Evolutionary conservation across 495 filamentous ascomycete genomes (phyloP).

Genomic region (Trypethelium eluteriae): DNA sequence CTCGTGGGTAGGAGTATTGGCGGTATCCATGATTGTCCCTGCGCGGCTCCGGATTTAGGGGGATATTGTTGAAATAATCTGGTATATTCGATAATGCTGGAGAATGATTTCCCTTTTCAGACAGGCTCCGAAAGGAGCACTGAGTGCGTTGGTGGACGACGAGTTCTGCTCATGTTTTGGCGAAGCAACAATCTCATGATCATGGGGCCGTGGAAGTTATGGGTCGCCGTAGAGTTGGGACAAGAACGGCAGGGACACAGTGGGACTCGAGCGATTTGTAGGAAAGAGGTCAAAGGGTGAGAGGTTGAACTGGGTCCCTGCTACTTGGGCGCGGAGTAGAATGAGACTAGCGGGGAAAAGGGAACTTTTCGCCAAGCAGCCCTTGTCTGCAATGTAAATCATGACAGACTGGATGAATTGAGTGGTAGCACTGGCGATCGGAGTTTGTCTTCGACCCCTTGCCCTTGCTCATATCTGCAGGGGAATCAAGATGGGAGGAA

Average conservation of each 20-base stretch:
- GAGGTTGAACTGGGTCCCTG: not conserved
- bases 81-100: not conserved
- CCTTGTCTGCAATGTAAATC: not conserved
- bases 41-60: not conserved
- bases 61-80: not conserved
- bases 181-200: not conserved
- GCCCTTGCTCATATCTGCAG: not conserved
- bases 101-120: conserved; percentile 2
- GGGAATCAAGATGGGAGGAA: not conserved
- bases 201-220: no score
- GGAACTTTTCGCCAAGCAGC: not conserved
- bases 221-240: not conserved
- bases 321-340: conserved; percentile 8
- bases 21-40: not conserved
- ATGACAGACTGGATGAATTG: not conserved
- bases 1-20: not conserved
- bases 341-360: not conserved
- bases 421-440: not conserved
- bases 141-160: not conserved
- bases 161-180: conserved; percentile 1
- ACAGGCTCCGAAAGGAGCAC: not conserved
- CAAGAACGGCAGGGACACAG: not conserved
- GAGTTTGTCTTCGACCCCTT: not conserved
- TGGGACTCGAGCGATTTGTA: not conserved
- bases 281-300: conserved; percentile 2